Conservation (phyloP, 495 filamentous ascomycete genomes). For the Aspergillus bridgeri region DNA sequence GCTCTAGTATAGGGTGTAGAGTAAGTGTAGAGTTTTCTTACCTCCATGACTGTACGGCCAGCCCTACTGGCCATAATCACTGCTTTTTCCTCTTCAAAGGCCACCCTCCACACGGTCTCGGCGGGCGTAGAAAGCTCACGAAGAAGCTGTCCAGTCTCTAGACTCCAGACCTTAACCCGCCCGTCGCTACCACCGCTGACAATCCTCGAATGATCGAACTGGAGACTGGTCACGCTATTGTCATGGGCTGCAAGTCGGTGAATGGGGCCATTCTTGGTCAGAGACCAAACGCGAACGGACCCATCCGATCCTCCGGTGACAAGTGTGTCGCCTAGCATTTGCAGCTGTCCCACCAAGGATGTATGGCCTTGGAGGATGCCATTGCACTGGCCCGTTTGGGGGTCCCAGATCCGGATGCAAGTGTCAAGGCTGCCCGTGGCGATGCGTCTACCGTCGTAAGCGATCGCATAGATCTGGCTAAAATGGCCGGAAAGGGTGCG, state of each 20-base stretch:
- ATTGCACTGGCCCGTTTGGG: constrained; percentile 77
- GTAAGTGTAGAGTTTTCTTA: constrained; percentile 31
- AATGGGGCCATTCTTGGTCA: constrained; percentile 82
- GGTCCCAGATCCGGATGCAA: constrained; percentile 96
- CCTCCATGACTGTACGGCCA: constrained; percentile 93
- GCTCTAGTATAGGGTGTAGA: neutral
- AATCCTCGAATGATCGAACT: constrained; percentile 92
- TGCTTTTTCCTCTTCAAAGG: constrained; percentile 96
- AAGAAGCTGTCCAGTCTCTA: constrained; percentile 84
- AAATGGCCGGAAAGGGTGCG: constrained; percentile 92
- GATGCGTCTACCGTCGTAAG: constrained; percentile 88
- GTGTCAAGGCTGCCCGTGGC: constrained; percentile 98
- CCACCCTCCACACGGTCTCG: constrained; percentile 95
- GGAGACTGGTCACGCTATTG: constrained; percentile 94
- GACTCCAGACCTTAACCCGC: constrained; percentile 94
- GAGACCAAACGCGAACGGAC: constrained; percentile 91
- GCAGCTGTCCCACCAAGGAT: constrained; percentile 92
- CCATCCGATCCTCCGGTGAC: constrained; percentile 97
- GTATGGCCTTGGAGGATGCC: constrained; percentile 97
- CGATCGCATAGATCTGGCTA: constrained; percentile 98
- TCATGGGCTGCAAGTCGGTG: constrained; percentile 96
- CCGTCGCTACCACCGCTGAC: constrained; percentile 96
- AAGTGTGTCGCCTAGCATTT: constrained; percentile 89
- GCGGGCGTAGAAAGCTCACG: constrained; percentile 86
- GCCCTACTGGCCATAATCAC: constrained; percentile 88